Conservation (phyloP, 129 eudicot genomes). For the Chrysanthemum seticuspe region DNA sequence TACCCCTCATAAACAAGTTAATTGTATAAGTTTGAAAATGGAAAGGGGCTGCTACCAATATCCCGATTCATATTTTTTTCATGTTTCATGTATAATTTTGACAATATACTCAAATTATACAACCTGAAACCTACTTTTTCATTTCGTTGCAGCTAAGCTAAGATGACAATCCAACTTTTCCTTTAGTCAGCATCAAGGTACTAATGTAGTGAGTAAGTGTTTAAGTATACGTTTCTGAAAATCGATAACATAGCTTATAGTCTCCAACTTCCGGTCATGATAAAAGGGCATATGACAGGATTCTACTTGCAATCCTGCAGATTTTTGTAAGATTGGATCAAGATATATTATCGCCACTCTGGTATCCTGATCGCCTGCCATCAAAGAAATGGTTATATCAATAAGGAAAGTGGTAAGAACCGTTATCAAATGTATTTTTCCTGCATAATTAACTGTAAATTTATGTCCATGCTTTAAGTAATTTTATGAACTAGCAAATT, state of each 20-base stretch:
- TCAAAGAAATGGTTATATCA: too few relatives aligned
- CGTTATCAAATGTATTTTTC: too few relatives aligned
- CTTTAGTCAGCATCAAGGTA: conserved; percentile 89
- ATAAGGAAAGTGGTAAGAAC: too few relatives aligned
- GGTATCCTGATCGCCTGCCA: too few relatives aligned
- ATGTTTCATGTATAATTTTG: neutral
- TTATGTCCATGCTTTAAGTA: too few relatives aligned
- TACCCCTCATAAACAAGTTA: too few relatives aligned
- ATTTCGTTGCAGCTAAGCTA: conserved; percentile 58
- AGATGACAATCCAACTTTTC: conserved; percentile 76
- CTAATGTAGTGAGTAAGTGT: conserved; percentile 4
- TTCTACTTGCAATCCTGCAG: conserved; percentile 50
- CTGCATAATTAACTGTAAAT: too few relatives aligned
- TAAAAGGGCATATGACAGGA: conserved; percentile 47
- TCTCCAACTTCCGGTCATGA: conserved; percentile 20
- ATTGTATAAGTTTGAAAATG: too few relatives aligned
- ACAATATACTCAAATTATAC: neutral
- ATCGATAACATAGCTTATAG: conserved; percentile 5
- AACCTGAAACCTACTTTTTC: conserved; percentile 5
- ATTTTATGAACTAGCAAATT: too few relatives aligned
- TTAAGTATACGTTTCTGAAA: neutral
- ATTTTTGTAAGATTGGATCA: conserved; percentile 78
- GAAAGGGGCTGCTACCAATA: too few relatives aligned
- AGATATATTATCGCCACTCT: conserved; percentile 81
- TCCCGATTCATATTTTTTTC: neutral